Percentiles rank a stretch among this genome's conserved stretches.
Conservation (phyloP, 1,284 basidiomycete species). For the Rhodotorula sp. region DNA sequence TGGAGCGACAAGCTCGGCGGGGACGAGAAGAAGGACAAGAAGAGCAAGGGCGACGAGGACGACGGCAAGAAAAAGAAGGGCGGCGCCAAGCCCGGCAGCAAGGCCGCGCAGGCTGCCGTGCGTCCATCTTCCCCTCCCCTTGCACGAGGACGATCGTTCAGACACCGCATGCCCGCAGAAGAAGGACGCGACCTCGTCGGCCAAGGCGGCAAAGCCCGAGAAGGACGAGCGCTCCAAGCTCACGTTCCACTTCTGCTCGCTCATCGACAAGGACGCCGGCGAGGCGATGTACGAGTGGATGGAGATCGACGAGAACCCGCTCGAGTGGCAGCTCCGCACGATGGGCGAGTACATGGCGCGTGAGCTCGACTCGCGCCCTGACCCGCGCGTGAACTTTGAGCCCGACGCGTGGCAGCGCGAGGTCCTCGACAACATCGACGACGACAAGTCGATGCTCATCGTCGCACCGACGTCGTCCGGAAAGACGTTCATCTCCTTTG, state of each 20-base stretch:
- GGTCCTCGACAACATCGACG: constrained; percentile 66
- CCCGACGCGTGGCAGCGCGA: constrained; percentile 70
- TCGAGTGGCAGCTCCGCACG: constrained; percentile 66
- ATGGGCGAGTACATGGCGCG: constrained; percentile 72
- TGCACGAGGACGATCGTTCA: not conserved
- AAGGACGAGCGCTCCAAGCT: constrained; percentile 53
- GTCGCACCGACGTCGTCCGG: constrained; percentile 59
- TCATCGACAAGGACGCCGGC: constrained; percentile 56
- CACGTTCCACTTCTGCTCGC: constrained; percentile 56
- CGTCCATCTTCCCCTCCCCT: not conserved
- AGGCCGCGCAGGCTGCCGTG: constrained; percentile 28
- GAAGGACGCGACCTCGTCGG: constrained; percentile 20
- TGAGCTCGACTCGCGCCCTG: constrained; percentile 64
- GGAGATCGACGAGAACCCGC: constrained; percentile 60
- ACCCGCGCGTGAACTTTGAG: constrained; percentile 63
- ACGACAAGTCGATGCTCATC: constrained; percentile 63
- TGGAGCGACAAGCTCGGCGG: constrained; percentile 10
- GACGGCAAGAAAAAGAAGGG: constrained; percentile 36
- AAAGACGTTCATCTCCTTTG: constrained; percentile 73
- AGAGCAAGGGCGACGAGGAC: constrained; percentile 34
- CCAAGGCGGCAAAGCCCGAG: constrained; percentile 34
- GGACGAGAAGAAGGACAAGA: constrained; percentile 22
- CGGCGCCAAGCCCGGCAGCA: constrained; percentile 29
- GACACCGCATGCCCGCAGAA: not conserved
- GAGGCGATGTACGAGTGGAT: constrained; percentile 58